A percentile compares a stretch with the other conserved stretches of the same genome.
Conservation (phyloP, 192 early-diverging fungal genomes). For the Coemansia aciculifera region DNA sequence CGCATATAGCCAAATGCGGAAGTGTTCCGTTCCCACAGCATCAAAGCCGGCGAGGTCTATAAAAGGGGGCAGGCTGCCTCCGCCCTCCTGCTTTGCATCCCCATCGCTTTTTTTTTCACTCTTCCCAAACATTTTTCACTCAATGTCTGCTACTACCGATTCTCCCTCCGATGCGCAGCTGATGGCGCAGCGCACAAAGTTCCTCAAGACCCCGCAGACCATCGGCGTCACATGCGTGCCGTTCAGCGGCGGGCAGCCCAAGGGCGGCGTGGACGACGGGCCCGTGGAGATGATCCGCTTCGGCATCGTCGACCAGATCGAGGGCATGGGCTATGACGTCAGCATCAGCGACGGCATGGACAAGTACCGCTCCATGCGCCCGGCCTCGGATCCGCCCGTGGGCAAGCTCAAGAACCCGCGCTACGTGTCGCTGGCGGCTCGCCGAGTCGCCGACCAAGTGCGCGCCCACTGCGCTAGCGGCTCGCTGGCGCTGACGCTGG, state of each 20-base stretch:
- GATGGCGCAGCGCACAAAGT: constrained; percentile 55
- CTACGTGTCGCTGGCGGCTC: constrained; percentile 78
- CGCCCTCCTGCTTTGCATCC: neutral
- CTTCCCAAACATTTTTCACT: neutral
- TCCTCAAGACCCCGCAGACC: constrained; percentile 60
- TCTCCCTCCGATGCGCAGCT: constrained; percentile 31
- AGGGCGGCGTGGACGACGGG: constrained; percentile 87
- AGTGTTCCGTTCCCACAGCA: neutral
- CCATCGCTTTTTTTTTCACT: neutral
- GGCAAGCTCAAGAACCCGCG: constrained; percentile 82
- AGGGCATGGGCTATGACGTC: constrained; percentile 77
- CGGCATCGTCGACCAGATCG: constrained; percentile 81
- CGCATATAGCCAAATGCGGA: constrained; percentile 1
- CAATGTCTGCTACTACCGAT: neutral
- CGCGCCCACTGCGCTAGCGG: constrained; percentile 62
- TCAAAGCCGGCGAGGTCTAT: neutral
- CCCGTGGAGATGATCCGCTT: constrained; percentile 80
- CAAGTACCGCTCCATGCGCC: constrained; percentile 67
- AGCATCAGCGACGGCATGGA: constrained; percentile 72
- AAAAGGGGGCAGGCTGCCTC: constrained; percentile 19
- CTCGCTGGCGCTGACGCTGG: constrained; percentile 85
- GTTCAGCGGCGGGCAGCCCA: constrained; percentile 78
- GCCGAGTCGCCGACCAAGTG: constrained; percentile 67
- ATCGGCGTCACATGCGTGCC: constrained; percentile 73
- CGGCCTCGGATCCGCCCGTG: constrained; percentile 68